Base-by-base conservation (phyloP, 192 early-diverging fungal genomes). In the Funneliformis mosseae region DNA sequence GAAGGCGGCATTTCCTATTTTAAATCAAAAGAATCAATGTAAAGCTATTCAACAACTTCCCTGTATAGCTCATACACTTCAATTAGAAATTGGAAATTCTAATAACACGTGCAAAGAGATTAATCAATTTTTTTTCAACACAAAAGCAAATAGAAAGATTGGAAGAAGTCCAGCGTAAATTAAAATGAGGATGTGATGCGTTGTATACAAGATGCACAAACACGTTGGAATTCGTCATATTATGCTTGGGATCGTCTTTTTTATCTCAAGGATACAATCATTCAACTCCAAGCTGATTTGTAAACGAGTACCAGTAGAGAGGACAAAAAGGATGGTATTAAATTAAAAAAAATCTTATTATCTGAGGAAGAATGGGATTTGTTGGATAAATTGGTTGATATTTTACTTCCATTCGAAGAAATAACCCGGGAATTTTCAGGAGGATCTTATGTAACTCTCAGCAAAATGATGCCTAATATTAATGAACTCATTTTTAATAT, bases 111-210 rank as follows among this genome's bases (percentile, higher is more conserved):
- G 61, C 23, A 62, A 62, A 62, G 21, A 5, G 61, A 62, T n/a
- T 62, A 62, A 62, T 62, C 23, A 62, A 21, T 62, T 62, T 62
- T 62, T 62, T 62, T 62, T 62, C 61, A n/a, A n/a, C n/a, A n/a
- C n/a, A n/a, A n/a, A n/a, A n/a, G n/a, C n/a, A n/a, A n/a, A n/a
- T n/a, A n/a, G 61, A 62, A 62, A 62, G 61, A 62, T 62, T 62
- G 23, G 61, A 62, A 21, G 61, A 62, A 5, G 61, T 62, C 5
- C 61, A 62, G 23, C 21, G 5, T 16, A 62, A 62, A 62, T 62
- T 62, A 62, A 62, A 16, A 5, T 62, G 23, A 62, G 23, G 61
- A 62, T 62, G 21, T 62, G 21, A 18, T 62, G 21, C 61, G 21
- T 18, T 62, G 61, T 62, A 62, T 62, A n/a, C 61, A 62, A 62